These are phyloP conservation scores for Eucommia ulmoides DNA, from an alignment of 257 asterid genomes.

Conservation along the genomic window DNA sequence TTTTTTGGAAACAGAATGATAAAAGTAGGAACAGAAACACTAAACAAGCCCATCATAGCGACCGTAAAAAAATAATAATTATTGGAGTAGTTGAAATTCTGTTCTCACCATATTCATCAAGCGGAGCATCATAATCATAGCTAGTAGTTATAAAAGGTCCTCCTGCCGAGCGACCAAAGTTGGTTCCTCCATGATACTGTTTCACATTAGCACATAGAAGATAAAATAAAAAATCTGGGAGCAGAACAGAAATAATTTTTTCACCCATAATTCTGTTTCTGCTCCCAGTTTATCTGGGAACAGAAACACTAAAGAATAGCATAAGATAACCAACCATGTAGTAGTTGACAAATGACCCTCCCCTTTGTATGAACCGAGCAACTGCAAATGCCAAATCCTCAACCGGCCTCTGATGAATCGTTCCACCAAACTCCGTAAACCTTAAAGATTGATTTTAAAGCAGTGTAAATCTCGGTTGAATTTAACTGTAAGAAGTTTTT, in stretches of 20 bases:
- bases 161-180: conserved; percentile 65
- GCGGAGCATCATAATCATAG: conserved; percentile 74
- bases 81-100: no score
- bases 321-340: conserved; percentile 41
- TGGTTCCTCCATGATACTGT: conserved; percentile 74
- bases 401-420: conserved; percentile 46
- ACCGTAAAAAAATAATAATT: no score
- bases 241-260: no score
- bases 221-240: no score
- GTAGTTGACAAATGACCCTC: conserved; percentile 55
- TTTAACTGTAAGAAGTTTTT: background rate
- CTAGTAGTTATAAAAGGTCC: conserved; percentile 63
- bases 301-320: no score
- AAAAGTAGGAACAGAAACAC: no score
- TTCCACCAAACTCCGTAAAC: conserved; percentile 58
- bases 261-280: no score
- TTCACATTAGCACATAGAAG: no score
- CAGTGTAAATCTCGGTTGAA: background rate
- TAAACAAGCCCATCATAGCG: no score
- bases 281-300: no score
- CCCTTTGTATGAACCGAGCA: conserved; percentile 47
- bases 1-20: no score
- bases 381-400: conserved; percentile 73
- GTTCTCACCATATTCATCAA: conserved; percentile 82
- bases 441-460: conserved; percentile 16